Percentiles rank a stretch among this genome's conserved stretches.
Evolutionary conservation across 2,329 filamentous ascomycete genomes (phyloP).

Genomic region (Coccinonectria pachysandricola): DNA sequence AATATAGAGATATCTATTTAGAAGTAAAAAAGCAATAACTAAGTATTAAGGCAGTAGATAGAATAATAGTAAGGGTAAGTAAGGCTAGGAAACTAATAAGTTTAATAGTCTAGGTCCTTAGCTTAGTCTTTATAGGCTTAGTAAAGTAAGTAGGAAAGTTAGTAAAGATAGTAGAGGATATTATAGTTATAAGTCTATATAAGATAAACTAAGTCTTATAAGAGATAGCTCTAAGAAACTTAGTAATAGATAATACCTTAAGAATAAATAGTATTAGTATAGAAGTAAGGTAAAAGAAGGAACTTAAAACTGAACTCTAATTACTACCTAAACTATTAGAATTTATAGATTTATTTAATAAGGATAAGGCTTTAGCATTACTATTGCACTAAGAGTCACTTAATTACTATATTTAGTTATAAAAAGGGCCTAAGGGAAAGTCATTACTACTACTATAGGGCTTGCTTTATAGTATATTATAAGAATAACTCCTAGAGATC

Average conservation of each 20-base stretch:
- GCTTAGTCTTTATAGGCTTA: neutral
- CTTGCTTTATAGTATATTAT: neutral
- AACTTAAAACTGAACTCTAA: neutral
- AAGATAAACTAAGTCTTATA: neutral
- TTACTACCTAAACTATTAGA: neutral
- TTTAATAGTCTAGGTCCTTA: neutral
- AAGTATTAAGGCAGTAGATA: too few species aligned
- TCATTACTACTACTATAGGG: neutral
- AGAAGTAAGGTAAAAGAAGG: neutral
- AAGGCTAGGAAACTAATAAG: too few species aligned
- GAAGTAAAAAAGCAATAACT: too few species aligned
- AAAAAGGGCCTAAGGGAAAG: neutral
- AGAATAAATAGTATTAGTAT: slow-evolving; percentile 1
- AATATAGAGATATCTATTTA: too few species aligned
- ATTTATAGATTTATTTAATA: neutral
- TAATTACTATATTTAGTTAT: neutral
- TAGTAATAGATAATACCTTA: slow-evolving; percentile 1
- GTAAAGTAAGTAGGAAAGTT: neutral
- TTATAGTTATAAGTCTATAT: neutral
- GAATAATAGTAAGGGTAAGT: too few species aligned
- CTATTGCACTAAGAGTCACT: neutral
- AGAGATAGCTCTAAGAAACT: neutral
- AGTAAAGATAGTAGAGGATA: neutral
- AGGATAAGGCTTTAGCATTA: neutral
- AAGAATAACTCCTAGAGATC: neutral